Evolutionary conservation across 345 rosid genomes (phyloP).

Genomic region (Linum lewisii): DNA sequence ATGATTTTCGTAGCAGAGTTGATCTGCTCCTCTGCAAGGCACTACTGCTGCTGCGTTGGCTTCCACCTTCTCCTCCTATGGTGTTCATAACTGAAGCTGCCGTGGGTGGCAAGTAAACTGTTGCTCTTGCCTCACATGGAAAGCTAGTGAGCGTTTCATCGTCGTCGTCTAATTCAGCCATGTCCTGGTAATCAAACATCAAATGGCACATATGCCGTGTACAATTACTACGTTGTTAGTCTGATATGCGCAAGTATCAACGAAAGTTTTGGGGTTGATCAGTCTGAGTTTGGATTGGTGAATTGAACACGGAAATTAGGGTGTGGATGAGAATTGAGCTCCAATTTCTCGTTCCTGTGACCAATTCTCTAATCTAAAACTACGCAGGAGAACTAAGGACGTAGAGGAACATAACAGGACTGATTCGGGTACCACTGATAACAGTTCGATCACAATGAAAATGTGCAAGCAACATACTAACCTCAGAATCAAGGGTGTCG

Average conservation of each 20-base stretch:
- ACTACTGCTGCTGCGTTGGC: slow-evolving; percentile 10
- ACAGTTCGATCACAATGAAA: too few species aligned
- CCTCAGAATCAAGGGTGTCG: slow-evolving; percentile 62
- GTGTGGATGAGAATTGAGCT: too few species aligned
- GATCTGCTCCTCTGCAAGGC: slow-evolving; percentile 40
- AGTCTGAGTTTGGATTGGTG: too few species aligned
- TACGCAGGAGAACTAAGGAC: too few species aligned
- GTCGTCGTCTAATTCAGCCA: slow-evolving; percentile 25
- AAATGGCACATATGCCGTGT: background rate
- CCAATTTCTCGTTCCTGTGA: background rate
- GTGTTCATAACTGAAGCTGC: slow-evolving; percentile 36
- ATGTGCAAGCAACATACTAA: too few species aligned
- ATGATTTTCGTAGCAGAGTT: slow-evolving; percentile 51
- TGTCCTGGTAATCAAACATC: slow-evolving; percentile 28
- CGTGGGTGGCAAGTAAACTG: slow-evolving; percentile 52
- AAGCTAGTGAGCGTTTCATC: slow-evolving; percentile 34
- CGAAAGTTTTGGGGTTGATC: too few species aligned
- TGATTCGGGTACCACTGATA: too few species aligned
- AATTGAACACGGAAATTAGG: too few species aligned
- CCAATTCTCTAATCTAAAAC: too few species aligned
- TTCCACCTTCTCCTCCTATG: slow-evolving; percentile 55
- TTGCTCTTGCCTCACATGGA: slow-evolving; percentile 51
- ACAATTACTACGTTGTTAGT: too few species aligned
- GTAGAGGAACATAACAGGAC: too few species aligned
- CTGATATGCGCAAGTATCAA: too few species aligned